Percentiles rank a stretch among this genome's conserved stretches.
Conservation (phyloP, 73 alveolate genomes). For the Tetrahymena malaccensis region DNA sequence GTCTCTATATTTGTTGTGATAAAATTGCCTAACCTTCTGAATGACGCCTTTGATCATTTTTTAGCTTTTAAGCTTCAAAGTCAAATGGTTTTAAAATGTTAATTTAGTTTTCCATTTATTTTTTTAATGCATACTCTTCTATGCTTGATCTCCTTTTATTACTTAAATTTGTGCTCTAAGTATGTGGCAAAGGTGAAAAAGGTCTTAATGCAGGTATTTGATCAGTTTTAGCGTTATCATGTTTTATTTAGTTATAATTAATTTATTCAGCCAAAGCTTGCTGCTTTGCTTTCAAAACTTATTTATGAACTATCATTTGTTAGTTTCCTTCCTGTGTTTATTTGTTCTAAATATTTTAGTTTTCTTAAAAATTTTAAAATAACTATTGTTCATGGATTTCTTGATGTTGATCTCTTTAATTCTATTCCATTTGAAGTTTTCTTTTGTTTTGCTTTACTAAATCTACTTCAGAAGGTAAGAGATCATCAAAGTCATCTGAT, state of each 20-base stretch:
- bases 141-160: background rate
- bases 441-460: background rate
- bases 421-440: background rate
- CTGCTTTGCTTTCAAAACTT: background rate
- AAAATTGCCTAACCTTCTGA: background rate
- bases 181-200: background rate
- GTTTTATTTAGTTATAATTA: background rate
- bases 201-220: background rate
- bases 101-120: background rate
- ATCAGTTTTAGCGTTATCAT: background rate
- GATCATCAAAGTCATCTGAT: background rate
- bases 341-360: background rate
- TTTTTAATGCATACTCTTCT: background rate
- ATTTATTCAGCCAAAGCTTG: background rate
- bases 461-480: background rate
- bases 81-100: background rate
- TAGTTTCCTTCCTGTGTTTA: background rate
- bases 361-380: too few relatives aligned
- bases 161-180: background rate
- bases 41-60: background rate
- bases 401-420: background rate
- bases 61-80: background rate
- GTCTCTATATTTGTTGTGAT: background rate
- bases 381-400: background rate
- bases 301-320: background rate